A percentile compares a stretch with the other conserved stretches of the same genome.
Evolutionary conservation across 2,329 filamentous ascomycete species (phyloP).

Genomic region (Lanzia echinophila): DNA sequence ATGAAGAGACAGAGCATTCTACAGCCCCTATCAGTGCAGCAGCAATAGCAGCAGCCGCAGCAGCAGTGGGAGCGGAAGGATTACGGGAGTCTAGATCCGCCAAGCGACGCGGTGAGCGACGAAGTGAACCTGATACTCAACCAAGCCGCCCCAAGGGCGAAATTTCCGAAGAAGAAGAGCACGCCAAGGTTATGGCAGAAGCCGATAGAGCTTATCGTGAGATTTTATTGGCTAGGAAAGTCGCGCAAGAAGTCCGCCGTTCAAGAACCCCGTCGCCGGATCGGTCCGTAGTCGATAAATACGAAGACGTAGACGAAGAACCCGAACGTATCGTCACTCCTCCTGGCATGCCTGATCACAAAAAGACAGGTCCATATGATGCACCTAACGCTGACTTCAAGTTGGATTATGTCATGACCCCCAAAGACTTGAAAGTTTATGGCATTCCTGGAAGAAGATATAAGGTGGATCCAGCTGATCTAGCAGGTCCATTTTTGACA

Average conservation of each 20-base stretch:
- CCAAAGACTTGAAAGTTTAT: constrained; percentile 40
- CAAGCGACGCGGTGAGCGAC: constrained; percentile 31
- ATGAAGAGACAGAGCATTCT: constrained; percentile 41
- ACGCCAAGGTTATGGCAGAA: constrained; percentile 47
- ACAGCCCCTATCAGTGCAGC: constrained; percentile 42
- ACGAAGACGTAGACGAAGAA: constrained; percentile 32
- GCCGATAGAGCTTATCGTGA: constrained; percentile 54
- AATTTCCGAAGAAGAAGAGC: constrained; percentile 14
- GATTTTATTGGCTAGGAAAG: constrained; percentile 45
- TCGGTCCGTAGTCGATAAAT: constrained; percentile 50
- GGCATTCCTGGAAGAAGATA: constrained; percentile 22
- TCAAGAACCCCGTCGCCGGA: constrained; percentile 47
- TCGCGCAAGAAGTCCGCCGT: constrained; percentile 45
- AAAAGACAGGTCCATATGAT: constrained; percentile 45
- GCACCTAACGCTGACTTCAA: constrained; percentile 57
- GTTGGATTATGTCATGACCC: constrained; percentile 53
- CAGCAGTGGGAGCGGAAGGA: constrained; percentile 34
- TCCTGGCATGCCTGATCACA: constrained; percentile 42
- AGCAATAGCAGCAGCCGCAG: constrained; percentile 42
- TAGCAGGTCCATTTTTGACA: constrained; percentile 14
- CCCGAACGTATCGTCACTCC: constrained; percentile 47
- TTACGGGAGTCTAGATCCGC: constrained; percentile 26
- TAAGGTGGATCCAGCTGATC: constrained; percentile 35
- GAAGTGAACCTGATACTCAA: constrained; percentile 21
- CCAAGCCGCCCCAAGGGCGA: constrained; percentile 13